Conservation (phyloP, 2,329 filamentous ascomycete species). For the Talaromyces albobiverticillius region DNA sequence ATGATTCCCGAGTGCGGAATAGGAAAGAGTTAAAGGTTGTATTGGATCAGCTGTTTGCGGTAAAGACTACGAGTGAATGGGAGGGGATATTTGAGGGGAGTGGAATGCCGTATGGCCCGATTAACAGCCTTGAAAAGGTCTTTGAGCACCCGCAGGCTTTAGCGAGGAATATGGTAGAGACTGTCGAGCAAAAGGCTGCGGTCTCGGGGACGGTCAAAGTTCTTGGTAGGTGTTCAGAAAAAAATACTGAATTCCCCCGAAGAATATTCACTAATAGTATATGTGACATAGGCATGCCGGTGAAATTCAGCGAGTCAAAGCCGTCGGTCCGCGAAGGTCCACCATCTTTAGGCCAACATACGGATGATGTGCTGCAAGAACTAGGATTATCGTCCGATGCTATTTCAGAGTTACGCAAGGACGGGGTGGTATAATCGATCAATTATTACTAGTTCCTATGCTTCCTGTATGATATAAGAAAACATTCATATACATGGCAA, state of each 20-base stretch:
- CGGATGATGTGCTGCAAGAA: slow-evolving; percentile 23
- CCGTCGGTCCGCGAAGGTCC: slow-evolving; percentile 22
- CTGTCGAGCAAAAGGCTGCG: slow-evolving; percentile 21
- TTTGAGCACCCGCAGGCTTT: slow-evolving; percentile 45
- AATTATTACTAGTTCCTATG: neutral
- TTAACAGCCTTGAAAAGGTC: slow-evolving; percentile 45
- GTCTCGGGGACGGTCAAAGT: slow-evolving; percentile 25
- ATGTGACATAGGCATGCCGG: slow-evolving; percentile 18
- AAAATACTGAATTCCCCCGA: neutral
- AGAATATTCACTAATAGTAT: neutral
- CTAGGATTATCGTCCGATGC: slow-evolving; percentile 20
- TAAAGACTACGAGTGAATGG: slow-evolving; percentile 43
- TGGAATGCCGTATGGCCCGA: slow-evolving; percentile 43
- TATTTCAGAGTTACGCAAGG: slow-evolving; percentile 19
- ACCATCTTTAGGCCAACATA: slow-evolving; percentile 32
- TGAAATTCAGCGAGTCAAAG: slow-evolving; percentile 33
- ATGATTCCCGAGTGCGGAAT: slow-evolving; percentile 59
- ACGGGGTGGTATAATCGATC: slow-evolving; percentile 11
- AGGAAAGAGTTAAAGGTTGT: slow-evolving; percentile 35
- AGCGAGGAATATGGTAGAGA: slow-evolving; percentile 39
- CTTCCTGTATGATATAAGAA: neutral
- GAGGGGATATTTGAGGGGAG: slow-evolving; percentile 38
- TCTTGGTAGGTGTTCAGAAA: slow-evolving; percentile 20
- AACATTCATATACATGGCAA: neutral
- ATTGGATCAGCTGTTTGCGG: slow-evolving; percentile 32